A percentile compares a stretch with the other conserved stretches of the same genome.
Evolutionary conservation across 768 basidiomycete genomes (phyloP).

Genomic region (Pleurotus sapidus): DNA sequence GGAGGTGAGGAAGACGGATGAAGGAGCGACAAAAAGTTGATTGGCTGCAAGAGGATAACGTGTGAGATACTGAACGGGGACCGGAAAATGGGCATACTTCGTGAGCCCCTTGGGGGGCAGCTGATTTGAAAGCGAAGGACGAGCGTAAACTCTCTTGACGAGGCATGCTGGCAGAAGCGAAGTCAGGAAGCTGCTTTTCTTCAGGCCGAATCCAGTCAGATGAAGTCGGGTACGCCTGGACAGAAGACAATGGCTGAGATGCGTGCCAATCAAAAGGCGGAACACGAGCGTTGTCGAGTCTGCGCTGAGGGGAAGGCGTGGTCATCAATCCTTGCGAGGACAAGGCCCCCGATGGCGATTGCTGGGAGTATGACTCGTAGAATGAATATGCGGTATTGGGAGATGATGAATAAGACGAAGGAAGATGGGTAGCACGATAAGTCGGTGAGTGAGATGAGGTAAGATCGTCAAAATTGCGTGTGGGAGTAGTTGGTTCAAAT

Average conservation of each 20-base stretch:
- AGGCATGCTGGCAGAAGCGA: slow-evolving; percentile 16
- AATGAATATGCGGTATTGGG: slow-evolving; percentile 31
- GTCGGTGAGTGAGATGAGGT: slow-evolving; percentile 13
- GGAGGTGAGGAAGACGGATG: slow-evolving; percentile 86
- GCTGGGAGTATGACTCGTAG: slow-evolving; percentile 55
- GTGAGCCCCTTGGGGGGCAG: slow-evolving; percentile 22
- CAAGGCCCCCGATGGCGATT: slow-evolving; percentile 32
- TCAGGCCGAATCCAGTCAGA: slow-evolving; percentile 44
- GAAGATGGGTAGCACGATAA: slow-evolving; percentile 21
- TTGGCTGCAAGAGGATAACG: slow-evolving; percentile 51
- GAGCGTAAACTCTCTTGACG: slow-evolving; percentile 26
- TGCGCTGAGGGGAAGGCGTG: slow-evolving; percentile 24
- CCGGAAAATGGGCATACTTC: slow-evolving; percentile 43
- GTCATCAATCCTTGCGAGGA: slow-evolving; percentile 27
- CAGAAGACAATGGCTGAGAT: slow-evolving; percentile 20
- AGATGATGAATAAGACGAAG: slow-evolving; percentile 20
- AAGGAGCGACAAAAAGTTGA: slow-evolving; percentile 84
- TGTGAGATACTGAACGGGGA: slow-evolving; percentile 12
- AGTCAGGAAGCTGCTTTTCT: slow-evolving; percentile 28
- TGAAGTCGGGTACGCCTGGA: slow-evolving; percentile 13
- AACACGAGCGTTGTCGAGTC: slow-evolving; percentile 22
- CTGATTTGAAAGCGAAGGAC: slow-evolving; percentile 26
- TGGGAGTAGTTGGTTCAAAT: slow-evolving; percentile 31
- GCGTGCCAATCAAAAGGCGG: slow-evolving; percentile 37
- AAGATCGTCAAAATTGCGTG: slow-evolving; percentile 16